Conservation (phyloP, 2,329 filamentous ascomycete genomes). For the Penicillium sp. region DNA sequence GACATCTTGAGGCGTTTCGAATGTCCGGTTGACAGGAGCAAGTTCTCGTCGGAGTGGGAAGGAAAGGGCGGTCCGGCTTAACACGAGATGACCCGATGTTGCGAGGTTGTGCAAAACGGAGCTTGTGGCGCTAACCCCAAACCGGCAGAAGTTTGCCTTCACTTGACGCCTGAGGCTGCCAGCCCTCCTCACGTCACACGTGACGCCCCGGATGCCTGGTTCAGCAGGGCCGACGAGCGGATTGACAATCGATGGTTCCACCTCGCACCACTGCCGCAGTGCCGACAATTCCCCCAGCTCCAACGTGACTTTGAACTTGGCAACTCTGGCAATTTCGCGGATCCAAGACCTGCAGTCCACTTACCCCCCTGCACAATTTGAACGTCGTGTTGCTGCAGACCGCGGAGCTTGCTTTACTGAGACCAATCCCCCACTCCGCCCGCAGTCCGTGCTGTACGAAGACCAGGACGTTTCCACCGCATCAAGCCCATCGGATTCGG, state of each 20-base stretch:
- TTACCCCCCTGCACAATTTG: conserved; percentile 5
- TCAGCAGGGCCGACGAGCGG: conserved; percentile 17
- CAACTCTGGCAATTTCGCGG: too few relatives aligned
- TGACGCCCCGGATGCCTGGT: conserved; percentile 16
- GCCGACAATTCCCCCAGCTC: conserved; percentile 16
- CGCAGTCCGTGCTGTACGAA: conserved; percentile 24
- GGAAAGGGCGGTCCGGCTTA: conserved; percentile 29
- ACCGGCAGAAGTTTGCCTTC: conserved; percentile 13
- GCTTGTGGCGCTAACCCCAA: conserved; percentile 27
- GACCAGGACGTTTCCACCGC: too few relatives aligned
- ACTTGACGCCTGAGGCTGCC: conserved; percentile 14
- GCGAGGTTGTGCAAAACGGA: conserved; percentile 38
- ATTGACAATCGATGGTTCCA: conserved; percentile 18
- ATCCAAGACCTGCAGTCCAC: too few relatives aligned
- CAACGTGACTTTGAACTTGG: conserved; percentile 1
- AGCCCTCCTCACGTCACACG: conserved; percentile 10
- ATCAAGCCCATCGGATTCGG: conserved; percentile 12
- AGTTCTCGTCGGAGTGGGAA: conserved; percentile 21
- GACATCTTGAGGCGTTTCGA: conserved; percentile 52
- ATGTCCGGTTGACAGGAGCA: conserved; percentile 29
- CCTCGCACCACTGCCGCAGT: conserved; percentile 17
- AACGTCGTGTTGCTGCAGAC: conserved; percentile 14
- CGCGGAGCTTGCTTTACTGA: conserved; percentile 23
- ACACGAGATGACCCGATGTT: conserved; percentile 34
- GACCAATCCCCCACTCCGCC: conserved; percentile 23